Evolutionary conservation across 2,329 filamentous ascomycete genomes (phyloP), one percentile per base, ranked within the genome.

Genomic region (Alternaria sp.): DNA sequence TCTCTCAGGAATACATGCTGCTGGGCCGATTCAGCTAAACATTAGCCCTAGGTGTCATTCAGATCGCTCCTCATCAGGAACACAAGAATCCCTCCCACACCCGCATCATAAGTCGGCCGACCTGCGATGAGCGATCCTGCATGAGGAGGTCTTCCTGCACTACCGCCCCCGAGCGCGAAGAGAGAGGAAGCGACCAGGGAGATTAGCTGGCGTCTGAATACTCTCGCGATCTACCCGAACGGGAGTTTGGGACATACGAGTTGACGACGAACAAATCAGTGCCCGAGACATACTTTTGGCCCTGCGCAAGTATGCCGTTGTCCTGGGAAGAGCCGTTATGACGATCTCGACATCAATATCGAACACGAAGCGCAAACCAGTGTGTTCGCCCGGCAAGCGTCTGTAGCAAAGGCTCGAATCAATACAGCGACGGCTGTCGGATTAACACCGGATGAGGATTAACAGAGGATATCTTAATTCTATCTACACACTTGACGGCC

Each of bases 1-100:
- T 68, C 10, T 68, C 33, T 9, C 60, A 41, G 3, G 15, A 18
- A 26, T 3, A 66, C 53, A 9, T 47, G 45, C 23, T 26, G 21
- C 45, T 47, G 23, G 23, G 5, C 45, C 15, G 14, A 11, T n/a
- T 21, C 14, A 47, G 45, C 45, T 47, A 47, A 47, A n/a, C 15
- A n/a, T 47, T 11, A 47, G 15, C 25, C 45, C 21, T 47, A 47
- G 45, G 25, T 47, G 37, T 41, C n/a, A 26, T 26, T 47, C 45
- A 26, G 21, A 47, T 47, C 45, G 9, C 45, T n/a, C 14, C 45
- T 25, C 45, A 47, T 9, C 14, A 47, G 45, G 15, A 25, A 25
- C 21, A 47, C 14, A 14, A 25, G 15, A 26, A 47, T 12, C 6
- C 20, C 20, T 20, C 43, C 43, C 12, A 14, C 20, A 14, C 43